Evolutionary conservation across 2,329 filamentous ascomycete species (phyloP), one percentile per base, ranked within the genome.

Genomic region (Epichloe hybrida): DNA sequence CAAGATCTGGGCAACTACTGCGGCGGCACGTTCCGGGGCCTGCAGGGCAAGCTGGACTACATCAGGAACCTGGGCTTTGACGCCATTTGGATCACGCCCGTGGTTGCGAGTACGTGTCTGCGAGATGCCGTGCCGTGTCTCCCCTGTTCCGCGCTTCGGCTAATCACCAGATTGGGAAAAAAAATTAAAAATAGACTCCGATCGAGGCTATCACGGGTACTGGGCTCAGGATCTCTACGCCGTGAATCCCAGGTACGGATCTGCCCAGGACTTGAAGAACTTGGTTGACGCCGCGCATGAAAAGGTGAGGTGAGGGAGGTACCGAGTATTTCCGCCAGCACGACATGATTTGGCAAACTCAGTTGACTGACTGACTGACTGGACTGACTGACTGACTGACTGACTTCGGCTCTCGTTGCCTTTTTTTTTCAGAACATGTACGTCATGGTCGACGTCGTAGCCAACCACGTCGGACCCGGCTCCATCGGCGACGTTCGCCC

Each of bases 381-480:
- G 17, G 17, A 17, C 17, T 17, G 17, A 17, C 17, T 17, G 17
- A 17, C 17, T 17, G 17, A 17, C 17, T 17, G 17, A 31, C 27
- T 31, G 27, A 11, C 27, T 31, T 31, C 8, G 27, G 3, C 4
- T 12, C 12, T 21, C 9, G 27, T 5, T 1, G 7, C 2, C 5
- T 17, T 17, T 17, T 6, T 17, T 17, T 17, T 6, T 0, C 8
- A 66, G 63, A 58, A 57, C 45, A 67, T 69, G 42, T 79, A 76
- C 53, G 65, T 83, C 37, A 83, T 83, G 79, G 70, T 79, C 13
- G 79, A 82, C 51, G 68, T 82, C 2, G 79, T 82, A 2, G 70
- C 72, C 40, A 81, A 81, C 59, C 76, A 82, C 59, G 75, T 77
- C 63, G 76, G 66, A 15, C 73, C 75, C 43, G 64, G 69, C 21